Conservation (phyloP, 495 filamentous ascomycete genomes). For the Monascus purpureus region DNA sequence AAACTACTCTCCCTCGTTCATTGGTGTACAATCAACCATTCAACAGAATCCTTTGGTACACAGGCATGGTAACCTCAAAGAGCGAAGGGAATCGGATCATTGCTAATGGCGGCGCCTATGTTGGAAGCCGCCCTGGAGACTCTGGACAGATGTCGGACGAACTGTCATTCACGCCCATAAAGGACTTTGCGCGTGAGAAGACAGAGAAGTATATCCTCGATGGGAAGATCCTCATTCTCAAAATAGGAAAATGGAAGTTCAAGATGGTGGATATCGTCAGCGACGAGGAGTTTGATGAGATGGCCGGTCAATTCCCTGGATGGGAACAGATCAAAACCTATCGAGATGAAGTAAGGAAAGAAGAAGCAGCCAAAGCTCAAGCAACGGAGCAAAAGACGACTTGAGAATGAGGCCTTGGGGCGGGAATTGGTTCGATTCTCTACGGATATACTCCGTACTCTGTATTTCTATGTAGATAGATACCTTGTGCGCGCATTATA, state of each 20-base stretch:
- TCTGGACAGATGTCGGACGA: constrained; percentile 38
- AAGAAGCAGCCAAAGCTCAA: too few relatives aligned
- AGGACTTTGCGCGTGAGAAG: constrained; percentile 40
- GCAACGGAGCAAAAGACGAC: neutral
- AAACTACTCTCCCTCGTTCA: constrained; percentile 52
- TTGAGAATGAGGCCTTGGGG: neutral
- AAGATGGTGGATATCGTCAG: constrained; percentile 56
- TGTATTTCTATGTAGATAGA: neutral
- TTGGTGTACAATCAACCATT: constrained; percentile 49
- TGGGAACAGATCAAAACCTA: constrained; percentile 16
- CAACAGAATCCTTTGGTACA: constrained; percentile 48
- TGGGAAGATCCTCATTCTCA: constrained; percentile 49
- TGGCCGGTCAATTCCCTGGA: constrained; percentile 28
- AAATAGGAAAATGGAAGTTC: constrained; percentile 70
- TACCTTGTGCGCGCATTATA: too few relatives aligned
- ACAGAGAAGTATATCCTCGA: constrained; percentile 50
- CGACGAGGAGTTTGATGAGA: constrained; percentile 49
- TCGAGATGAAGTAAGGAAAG: too few relatives aligned
- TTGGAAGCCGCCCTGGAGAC: constrained; percentile 46
- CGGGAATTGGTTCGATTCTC: neutral
- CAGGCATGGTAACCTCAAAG: constrained; percentile 50
- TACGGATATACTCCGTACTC: neutral
- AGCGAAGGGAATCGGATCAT: constrained; percentile 55
- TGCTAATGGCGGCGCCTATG: constrained; percentile 42
- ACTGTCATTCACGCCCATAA: constrained; percentile 49